Base-by-base conservation (phyloP, 2,329 filamentous ascomycete species). In the Ophiostoma australiae region DNA sequence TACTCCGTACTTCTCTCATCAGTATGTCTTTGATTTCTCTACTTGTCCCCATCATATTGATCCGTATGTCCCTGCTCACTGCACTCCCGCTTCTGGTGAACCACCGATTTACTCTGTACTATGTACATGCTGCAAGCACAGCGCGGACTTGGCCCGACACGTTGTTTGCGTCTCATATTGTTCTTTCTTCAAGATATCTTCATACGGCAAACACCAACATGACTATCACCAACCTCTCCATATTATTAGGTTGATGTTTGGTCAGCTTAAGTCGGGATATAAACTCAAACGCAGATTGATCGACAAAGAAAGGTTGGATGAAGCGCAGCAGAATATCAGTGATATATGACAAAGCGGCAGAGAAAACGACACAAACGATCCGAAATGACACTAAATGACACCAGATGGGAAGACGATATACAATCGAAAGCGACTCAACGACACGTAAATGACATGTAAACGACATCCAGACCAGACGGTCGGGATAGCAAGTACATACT, bases 391-490 rank as follows among this genome's bases (percentile, higher is more conserved):
- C 20, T 11, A 44, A 44, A 44, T 44, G 41, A 6, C 41, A 44
- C 41, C 41, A 48, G 17, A 48, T 48, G 17, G 17, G 13, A n/a
- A n/a, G 44, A 48, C 44, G 44, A 48, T 7, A 48, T 13, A 41
- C 39, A 11, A 41, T 17, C 20, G 17, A 20, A 48, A 17, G 17
- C 17, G 6, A 39, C 37, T 11, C 10, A 39, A 11, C 13, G 37
- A 39, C 37, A 39, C 39, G 48, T n/a, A 58, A 58, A 58, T n/a
- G 52, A 27, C 52, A 58, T 52, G 17, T n/a, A 27, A 23, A 27
- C 52, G 52, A 58, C 52, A 58, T 27, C 23, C 23, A 41, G 39
- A 41, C 52, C 52, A 58, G 23, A 58, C 52, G 52, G 52, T 58
- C 52, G 52, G 52, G 52, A 27, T 58, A 58, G 23, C 52, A 58